Percentiles rank a stretch among this genome's conserved stretches.
Conservation (phyloP, 202 grass and related monocot genomes). For the Bolboschoenoplectus hybrid region DNA sequence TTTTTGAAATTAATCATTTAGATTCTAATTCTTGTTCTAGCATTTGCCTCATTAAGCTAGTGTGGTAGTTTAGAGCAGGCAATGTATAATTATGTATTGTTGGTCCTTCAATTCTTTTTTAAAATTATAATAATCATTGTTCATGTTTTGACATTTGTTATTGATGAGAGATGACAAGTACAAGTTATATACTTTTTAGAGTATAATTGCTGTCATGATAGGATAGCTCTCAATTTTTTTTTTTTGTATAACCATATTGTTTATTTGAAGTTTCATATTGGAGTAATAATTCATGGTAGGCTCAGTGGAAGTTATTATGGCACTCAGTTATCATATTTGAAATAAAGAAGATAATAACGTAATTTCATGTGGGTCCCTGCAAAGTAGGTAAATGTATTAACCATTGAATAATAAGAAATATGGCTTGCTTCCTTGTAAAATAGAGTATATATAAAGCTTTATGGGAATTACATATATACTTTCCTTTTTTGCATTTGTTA, state of each 20-base stretch:
- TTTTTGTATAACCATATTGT: constrained; percentile 20
- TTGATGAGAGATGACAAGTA: background rate
- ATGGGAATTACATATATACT: constrained; percentile 4
- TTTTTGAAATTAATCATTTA: background rate
- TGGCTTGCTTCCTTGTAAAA: constrained; percentile 1
- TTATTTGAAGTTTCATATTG: constrained; percentile 14
- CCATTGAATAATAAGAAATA: background rate
- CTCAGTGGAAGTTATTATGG: constrained; percentile 20
- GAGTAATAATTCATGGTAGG: constrained; percentile 17
- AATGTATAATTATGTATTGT: background rate
- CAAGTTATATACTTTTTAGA: background rate
- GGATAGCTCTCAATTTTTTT: background rate
- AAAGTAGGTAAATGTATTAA: background rate
- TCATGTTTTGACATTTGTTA: constrained; percentile 23
- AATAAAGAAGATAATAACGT: background rate
- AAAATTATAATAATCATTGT: constrained; percentile 16
- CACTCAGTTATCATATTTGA: constrained; percentile 2
- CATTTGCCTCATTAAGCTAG: background rate
- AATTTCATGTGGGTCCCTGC: background rate
- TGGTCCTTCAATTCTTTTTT: background rate
- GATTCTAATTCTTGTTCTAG: background rate
- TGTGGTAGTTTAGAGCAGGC: background rate
- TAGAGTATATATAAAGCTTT: background rate
- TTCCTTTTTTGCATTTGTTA: background rate
- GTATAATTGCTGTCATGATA: constrained; percentile 30